Base-by-base conservation (phyloP, 768 basidiomycete species). In the Lentinula edodes region DNA sequence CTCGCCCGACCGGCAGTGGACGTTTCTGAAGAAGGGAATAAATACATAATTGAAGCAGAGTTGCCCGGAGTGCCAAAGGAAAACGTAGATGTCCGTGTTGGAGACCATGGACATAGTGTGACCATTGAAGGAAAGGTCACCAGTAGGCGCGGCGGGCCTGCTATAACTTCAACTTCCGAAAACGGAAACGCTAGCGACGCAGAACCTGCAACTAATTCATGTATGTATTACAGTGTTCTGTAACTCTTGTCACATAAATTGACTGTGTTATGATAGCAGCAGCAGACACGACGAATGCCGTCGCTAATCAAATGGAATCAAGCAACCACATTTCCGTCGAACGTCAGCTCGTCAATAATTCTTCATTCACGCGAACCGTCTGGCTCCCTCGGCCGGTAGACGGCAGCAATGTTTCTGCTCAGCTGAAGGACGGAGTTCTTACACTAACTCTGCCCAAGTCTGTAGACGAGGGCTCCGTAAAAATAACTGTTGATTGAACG, bases 31-130 rank as follows among this genome's bases (percentile, higher is more conserved):
- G 80, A 86, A 61, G 83, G 80, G 1, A 78, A 85, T 70, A 75
- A 78, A 43, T 91, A 88, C 65, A 63, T 90, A 56, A 75, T 93
- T 45, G 87, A 91, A 67, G 89, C 89, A 1, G 91, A 93, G 67
- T 67, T 93, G 32, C 91, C 90, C 20, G 90, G 90, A 0, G 84
- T 92, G 32, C 86, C 83, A 70, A 90, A 87, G 75, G 89, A 91
- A 66, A 85, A 91, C 66, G 69, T 91, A 8, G 81, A 89, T 60
- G 80, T 92, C 55, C 80, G 83, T 7, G 76, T 92, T 61, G 88
- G 88, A 8, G 86, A 90, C 60, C 83, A 80, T 15, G 90, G 89
- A 2, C 79, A 83, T 60, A 89, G 83, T 63, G 69, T 91, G 61
- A 90, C 85, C 3, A 90, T 93, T 60, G 83, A 89, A 69, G 90